A percentile compares a stretch with the other conserved stretches of the same genome.
Evolutionary conservation across 75 land plant genomes (phyloP).

Genomic region (Cupressus sempervirens): DNA sequence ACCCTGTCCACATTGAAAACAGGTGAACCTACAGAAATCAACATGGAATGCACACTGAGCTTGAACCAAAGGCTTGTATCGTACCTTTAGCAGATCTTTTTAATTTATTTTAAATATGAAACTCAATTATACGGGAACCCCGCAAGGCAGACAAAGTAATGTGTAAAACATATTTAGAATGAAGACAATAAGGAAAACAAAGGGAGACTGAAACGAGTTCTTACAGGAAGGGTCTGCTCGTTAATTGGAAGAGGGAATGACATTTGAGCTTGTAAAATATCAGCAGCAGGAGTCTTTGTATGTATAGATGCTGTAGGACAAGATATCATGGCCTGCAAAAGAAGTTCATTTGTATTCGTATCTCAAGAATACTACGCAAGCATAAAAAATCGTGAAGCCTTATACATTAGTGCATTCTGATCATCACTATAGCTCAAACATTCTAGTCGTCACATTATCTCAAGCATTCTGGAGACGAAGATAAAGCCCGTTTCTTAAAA

Average conservation of each 20-base stretch:
- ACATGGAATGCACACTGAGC: background rate
- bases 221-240: constrained; percentile 52
- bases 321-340: constrained; percentile 55
- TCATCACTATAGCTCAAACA: background rate
- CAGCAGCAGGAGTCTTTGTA: constrained; percentile 50
- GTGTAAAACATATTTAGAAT: background rate
- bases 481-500: background rate
- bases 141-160: background rate
- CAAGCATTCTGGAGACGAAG: background rate
- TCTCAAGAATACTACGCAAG: background rate
- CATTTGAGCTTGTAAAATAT: constrained; percentile 48
- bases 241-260: constrained; percentile 64
- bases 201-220: background rate
- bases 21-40: background rate
- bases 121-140: background rate
- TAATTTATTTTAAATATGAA: background rate
- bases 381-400: background rate
- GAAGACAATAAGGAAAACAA: background rate
- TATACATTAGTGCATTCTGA: background rate
- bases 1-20: constrained; percentile 37
- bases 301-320: constrained; percentile 78
- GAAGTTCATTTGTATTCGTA: background rate
- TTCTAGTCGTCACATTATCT: background rate
- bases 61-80: background rate
- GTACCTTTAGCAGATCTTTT: background rate